Conservation (phyloP, 345 rosid species). For the Populus nigra region DNA sequence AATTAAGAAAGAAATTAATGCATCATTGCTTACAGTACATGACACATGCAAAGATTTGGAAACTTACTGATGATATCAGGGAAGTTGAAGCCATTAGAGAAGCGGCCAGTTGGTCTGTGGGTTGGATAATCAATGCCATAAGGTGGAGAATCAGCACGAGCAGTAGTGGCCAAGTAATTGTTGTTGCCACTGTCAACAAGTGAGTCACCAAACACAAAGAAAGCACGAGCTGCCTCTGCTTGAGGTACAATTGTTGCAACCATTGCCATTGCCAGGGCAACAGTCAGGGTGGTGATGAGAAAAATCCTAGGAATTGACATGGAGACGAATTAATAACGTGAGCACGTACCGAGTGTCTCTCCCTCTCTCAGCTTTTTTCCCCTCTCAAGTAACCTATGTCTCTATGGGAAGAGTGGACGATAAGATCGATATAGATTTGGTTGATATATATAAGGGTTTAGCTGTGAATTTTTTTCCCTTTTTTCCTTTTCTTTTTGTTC, state of each 20-base stretch:
- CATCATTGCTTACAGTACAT: neutral
- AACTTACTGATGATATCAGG: neutral
- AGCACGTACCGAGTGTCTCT: neutral
- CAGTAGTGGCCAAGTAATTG: slow-evolving; percentile 5
- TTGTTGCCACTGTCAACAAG: slow-evolving; percentile 5
- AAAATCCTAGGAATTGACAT: neutral
- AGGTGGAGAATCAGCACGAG: slow-evolving; percentile 8
- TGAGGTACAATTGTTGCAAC: neutral
- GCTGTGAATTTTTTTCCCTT: too few relatives aligned
- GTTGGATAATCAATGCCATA: neutral
- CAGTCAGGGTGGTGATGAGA: neutral
- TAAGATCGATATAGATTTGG: too few relatives aligned
- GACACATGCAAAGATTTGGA: too few relatives aligned
- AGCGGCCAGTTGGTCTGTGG: slow-evolving; percentile 3
- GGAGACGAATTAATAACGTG: neutral
- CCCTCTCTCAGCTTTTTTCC: too few relatives aligned
- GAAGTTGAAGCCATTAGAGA: slow-evolving; percentile 3
- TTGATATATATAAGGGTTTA: too few relatives aligned
- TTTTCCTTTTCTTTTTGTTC: too few relatives aligned
- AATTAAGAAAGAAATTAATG: neutral
- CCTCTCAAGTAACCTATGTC: too few relatives aligned
- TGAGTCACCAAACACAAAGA: slow-evolving; percentile 6
- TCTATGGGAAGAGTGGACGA: too few relatives aligned
- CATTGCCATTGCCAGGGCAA: neutral
- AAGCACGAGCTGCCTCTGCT: slow-evolving; percentile 5